A percentile compares a stretch with the other conserved stretches of the same genome.
phyloP scores from a whole-genome alignment of 768 basidiomycete genomes.

The Hericium erinaceus region DNA sequence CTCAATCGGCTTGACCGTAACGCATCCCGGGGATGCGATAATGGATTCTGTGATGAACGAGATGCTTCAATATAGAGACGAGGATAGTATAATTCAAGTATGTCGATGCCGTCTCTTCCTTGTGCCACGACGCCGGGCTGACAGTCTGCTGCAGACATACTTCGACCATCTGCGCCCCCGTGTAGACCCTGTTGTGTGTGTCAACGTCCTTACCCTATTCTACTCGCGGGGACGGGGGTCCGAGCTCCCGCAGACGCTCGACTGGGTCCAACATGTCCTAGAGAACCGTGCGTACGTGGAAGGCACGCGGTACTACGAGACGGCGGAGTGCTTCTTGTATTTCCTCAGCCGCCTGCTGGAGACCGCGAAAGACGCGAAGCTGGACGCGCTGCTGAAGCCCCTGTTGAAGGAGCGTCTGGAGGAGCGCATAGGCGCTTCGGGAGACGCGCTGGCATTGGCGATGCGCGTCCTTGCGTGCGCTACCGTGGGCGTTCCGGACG shows the following conservation, averaged over 20 bases:
- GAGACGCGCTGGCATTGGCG: conserved; percentile 46
- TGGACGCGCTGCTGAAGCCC: conserved; percentile 29
- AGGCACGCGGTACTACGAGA: conserved; percentile 47
- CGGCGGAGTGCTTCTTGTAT: conserved; percentile 43
- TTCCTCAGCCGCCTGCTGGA: conserved; percentile 38
- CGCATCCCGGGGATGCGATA: conserved; percentile 22
- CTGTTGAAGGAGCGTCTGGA: conserved; percentile 36
- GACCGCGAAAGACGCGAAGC: conserved; percentile 20
- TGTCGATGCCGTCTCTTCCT: not conserved
- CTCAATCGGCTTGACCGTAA: conserved; percentile 40
- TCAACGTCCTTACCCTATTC: conserved; percentile 41
- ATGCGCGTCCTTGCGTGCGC: conserved; percentile 44
- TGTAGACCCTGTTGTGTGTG: conserved; percentile 44
- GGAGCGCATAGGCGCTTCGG: conserved; percentile 40
- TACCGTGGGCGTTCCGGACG: conserved; percentile 30
- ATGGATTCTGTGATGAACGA: conserved; percentile 43
- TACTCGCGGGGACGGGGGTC: conserved; percentile 38
- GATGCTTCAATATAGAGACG: conserved; percentile 40
- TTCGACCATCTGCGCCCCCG: conserved; percentile 42
- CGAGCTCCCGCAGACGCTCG: conserved; percentile 34
- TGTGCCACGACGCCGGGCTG: not conserved
- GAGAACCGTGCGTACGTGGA: conserved; percentile 43
- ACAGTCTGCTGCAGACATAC: conserved; percentile 31
- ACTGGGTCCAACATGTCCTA: conserved; percentile 43
- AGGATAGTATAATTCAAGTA: conserved; percentile 37